Evolutionary conservation across 2,329 filamentous ascomycete genomes (phyloP).

Genomic region (Ascochyta fabae): DNA sequence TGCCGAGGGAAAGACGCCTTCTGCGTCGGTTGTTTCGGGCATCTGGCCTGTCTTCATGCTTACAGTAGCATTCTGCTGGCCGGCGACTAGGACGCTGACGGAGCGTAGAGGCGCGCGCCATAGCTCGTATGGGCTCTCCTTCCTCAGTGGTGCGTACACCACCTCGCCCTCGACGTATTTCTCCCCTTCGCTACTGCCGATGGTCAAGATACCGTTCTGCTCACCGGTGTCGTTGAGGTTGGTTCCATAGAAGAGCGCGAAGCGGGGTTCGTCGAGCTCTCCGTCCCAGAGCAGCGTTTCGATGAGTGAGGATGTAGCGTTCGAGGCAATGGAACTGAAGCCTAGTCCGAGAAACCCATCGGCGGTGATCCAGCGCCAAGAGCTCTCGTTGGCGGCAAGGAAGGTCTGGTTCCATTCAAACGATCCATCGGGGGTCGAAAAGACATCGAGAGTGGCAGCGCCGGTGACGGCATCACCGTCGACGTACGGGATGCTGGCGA

Average conservation of each 20-base stretch:
- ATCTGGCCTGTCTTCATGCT: constrained; percentile 5
- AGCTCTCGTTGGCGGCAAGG: constrained; percentile 21
- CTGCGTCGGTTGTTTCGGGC: constrained; percentile 5
- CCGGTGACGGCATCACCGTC: constrained; percentile 23
- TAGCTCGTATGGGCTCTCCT: constrained; percentile 21
- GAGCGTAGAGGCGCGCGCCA: constrained; percentile 25
- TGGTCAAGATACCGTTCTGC: constrained; percentile 25
- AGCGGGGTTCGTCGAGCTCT: constrained; percentile 21
- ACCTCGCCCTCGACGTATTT: constrained; percentile 69
- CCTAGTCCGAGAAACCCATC: constrained; percentile 28
- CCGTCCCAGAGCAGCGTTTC: constrained; percentile 27
- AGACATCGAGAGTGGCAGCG: constrained; percentile 17
- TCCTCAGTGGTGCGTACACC: constrained; percentile 43
- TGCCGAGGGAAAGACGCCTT: constrained; percentile 5
- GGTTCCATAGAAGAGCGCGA: constrained; percentile 25
- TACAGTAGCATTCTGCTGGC: constrained; percentile 14
- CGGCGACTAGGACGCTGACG: constrained; percentile 18
- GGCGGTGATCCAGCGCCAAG: constrained; percentile 27
- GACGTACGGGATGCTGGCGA: constrained; percentile 18
- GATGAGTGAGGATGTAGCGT: constrained; percentile 18
- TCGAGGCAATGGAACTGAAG: constrained; percentile 27
- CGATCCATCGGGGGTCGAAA: constrained; percentile 8
- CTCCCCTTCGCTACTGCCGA: constrained; percentile 53
- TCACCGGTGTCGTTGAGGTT: constrained; percentile 10
- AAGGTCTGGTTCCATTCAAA: constrained; percentile 31